Percentiles rank a stretch among this genome's conserved stretches.
phyloP scores from a whole-genome alignment of 495 filamentous ascomycete species.

The Bacidia rubella region DNA sequence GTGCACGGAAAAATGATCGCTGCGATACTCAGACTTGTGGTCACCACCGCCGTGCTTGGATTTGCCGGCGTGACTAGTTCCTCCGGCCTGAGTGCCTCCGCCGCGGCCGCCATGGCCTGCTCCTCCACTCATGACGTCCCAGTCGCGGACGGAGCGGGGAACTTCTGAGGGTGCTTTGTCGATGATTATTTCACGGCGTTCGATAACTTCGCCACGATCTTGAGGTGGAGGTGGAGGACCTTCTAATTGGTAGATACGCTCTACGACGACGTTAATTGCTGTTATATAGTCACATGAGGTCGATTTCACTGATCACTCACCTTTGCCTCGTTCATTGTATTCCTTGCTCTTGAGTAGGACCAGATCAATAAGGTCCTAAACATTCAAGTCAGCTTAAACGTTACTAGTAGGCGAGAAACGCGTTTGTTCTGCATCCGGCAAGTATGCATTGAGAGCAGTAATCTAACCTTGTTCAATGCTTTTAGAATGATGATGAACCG shows the following conservation, averaged over 20 bases:
- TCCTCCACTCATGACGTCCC: constrained; percentile 18
- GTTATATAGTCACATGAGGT: not conserved
- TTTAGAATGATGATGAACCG: constrained; percentile 64
- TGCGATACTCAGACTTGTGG: constrained; percentile 6
- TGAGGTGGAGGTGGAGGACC: constrained; percentile 24
- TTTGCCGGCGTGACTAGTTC: constrained; percentile 6
- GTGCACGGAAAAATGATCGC: constrained; percentile 4
- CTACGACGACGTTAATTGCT: constrained; percentile 4
- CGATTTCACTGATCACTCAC: constrained; percentile 19
- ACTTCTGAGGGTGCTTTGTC: constrained; percentile 12
- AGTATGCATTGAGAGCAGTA: not conserved
- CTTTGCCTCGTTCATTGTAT: constrained; percentile 22
- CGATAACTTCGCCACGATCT: constrained; percentile 25
- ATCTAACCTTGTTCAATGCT: constrained; percentile 54
- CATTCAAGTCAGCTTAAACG: not conserved
- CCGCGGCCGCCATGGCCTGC: constrained; percentile 1
- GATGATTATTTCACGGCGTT: constrained; percentile 20
- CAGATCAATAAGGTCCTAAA: constrained; percentile 65
- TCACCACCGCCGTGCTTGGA: constrained; percentile 7
- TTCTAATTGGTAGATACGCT: constrained; percentile 25
- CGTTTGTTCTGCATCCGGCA: not conserved
- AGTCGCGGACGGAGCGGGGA: constrained; percentile 20
- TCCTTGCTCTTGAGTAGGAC: constrained; percentile 69
- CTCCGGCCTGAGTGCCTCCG: not conserved
- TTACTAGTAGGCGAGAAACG: not conserved